Base-by-base conservation (phyloP, 1,139 yeast species). In the Zhuliangozyma blackwelliae region DNA sequence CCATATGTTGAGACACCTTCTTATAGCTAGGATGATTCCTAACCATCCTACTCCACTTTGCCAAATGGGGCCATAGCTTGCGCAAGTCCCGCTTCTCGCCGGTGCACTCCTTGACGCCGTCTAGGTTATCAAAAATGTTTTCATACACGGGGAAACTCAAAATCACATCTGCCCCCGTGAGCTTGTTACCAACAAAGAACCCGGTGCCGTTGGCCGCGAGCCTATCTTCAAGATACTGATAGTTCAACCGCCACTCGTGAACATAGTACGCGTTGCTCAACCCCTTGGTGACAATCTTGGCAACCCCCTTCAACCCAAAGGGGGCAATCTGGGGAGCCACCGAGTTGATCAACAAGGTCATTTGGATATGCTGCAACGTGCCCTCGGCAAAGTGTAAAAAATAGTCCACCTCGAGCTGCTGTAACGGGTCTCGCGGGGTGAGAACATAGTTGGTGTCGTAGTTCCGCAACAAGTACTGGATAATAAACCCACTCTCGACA, bases 121-220 rank as follows among this genome's bases (percentile, higher is more conserved):
- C 59, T 40, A 61, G 65, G 43, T 68, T 68, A 45, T 68, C 72
- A 44, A 68, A 68, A 2, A 67, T 47, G 40, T 67, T 68, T 44
- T 68, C 75, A 41, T 59, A 59, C 21, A 68, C 42, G 0, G 77
- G 77, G 56, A 68, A 75, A 19, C 66, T 61, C 37, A 75, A 51
- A 19, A 77, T 68, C 34, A 81, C 63, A 49, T 81, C 88, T 2
- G 86, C 87, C 2, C 69, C 84, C 1, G 80, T 65, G 36, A 80
- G 57, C 41, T 65, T 65, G 40, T 74, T 66, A 3, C 80, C 80
- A 9, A 77, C 82, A 51, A 79, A 76, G 56, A 47, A 75, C 0
- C 76, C 77, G 9, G 68, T 61, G 20, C 67, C 66, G 34, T 69
- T 63, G 34, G 59, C 53, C 27, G 51, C 55, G 37, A 75, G 57